phyloP scores from a whole-genome alignment of 352 stramenopile species.

The Phytophthora meadii region DNA sequence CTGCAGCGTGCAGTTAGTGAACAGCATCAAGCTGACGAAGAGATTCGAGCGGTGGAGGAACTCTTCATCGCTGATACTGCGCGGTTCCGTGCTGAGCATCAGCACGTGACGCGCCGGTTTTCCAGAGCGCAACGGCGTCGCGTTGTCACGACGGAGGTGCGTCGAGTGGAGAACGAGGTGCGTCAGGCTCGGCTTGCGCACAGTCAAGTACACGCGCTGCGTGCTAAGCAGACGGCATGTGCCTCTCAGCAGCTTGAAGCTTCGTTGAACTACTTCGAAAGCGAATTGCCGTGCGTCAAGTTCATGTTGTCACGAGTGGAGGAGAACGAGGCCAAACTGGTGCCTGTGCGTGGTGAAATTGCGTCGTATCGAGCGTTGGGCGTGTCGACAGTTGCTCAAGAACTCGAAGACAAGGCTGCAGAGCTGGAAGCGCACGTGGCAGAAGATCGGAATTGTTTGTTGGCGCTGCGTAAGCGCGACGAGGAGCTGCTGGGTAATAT shows the following conservation, averaged over 20 bases:
- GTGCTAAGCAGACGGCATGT: conserved; percentile 56
- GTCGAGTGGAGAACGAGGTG: conserved; percentile 45
- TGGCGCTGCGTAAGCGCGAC: conserved; percentile 56
- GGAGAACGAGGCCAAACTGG: conserved; percentile 50
- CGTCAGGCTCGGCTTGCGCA: conserved; percentile 41
- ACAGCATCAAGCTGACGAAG: conserved; percentile 52
- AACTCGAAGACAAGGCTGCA: conserved; percentile 55
- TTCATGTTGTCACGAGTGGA: conserved; percentile 78
- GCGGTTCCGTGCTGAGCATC: conserved; percentile 57
- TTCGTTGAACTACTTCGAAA: conserved; percentile 75
- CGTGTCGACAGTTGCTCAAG: conserved; percentile 55
- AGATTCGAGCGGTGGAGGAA: conserved; percentile 55
- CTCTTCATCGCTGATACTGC: conserved; percentile 53
- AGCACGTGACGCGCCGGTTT: conserved; percentile 49
- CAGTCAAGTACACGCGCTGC: conserved; percentile 49
- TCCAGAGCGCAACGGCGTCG: conserved; percentile 44
- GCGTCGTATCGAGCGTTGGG: conserved; percentile 61
- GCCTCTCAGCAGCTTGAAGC: conserved; percentile 72
- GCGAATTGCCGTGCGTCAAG: conserved; percentile 78
- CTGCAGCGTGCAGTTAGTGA: conserved; percentile 48
- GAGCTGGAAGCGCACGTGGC: conserved; percentile 47
- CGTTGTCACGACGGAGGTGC: conserved; percentile 48
- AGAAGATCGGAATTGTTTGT: conserved; percentile 60
- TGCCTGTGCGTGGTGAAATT: conserved; percentile 50
- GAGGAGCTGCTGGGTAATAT: conserved; percentile 51